phyloP scores from a whole-genome alignment of 2,329 filamentous ascomycete species.

The Helotiales sp. region DNA sequence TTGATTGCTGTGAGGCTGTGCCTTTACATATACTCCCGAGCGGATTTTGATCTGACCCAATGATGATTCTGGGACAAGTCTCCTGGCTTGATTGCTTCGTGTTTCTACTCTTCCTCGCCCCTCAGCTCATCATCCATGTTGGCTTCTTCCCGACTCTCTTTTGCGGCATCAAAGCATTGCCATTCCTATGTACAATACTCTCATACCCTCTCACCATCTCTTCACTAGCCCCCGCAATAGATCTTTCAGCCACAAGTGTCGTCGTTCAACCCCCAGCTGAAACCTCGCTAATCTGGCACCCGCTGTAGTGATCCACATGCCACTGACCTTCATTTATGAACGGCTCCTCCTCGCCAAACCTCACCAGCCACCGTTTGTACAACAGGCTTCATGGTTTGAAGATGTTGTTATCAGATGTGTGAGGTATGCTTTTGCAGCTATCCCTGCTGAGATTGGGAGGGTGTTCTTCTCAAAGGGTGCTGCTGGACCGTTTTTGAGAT shows the following conservation, averaged over 20 bases:
- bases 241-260: not conserved
- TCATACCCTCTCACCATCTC: not conserved
- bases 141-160: constrained; percentile 63
- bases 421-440: constrained; percentile 74
- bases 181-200: constrained; percentile 67
- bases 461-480: constrained; percentile 81
- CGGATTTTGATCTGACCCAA: not conserved
- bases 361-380: constrained; percentile 66
- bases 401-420: constrained; percentile 79
- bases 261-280: constrained; percentile 21
- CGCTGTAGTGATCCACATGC: constrained; percentile 61
- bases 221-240: not conserved
- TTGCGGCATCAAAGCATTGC: constrained; percentile 66
- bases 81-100: constrained; percentile 77
- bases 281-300: constrained; percentile 8
- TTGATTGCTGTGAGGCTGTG: not conserved
- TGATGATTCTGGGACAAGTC: constrained; percentile 75
- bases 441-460: constrained; percentile 70
- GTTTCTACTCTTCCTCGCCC: constrained; percentile 72
- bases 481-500: constrained; percentile 74
- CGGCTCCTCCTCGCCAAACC: constrained; percentile 55
- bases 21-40: not conserved
- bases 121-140: constrained; percentile 72
- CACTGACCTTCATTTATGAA: constrained; percentile 62
- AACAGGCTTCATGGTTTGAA: constrained; percentile 73